These are phyloP conservation scores for Fusarium luffae DNA, from an alignment of 2,329 filamentous ascomycete species.

Conservation along the genomic window DNA sequence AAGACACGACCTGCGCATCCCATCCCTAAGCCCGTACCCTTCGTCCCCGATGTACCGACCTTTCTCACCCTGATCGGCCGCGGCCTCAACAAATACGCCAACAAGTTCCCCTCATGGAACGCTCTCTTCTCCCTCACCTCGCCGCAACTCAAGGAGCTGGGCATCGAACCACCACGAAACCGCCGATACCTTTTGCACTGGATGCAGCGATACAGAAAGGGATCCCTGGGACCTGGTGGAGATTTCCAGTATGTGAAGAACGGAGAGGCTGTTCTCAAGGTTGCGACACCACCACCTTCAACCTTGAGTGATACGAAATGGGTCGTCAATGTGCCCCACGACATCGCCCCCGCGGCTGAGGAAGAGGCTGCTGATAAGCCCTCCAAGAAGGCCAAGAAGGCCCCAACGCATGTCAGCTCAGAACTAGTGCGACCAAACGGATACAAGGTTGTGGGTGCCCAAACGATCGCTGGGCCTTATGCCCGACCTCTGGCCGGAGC, in stretches of 20 bases:
- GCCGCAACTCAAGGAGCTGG: slow-evolving; percentile 80
- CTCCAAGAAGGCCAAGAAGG: background rate
- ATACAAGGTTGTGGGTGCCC: slow-evolving; percentile 75
- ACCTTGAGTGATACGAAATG: slow-evolving; percentile 59
- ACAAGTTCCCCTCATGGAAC: slow-evolving; percentile 92
- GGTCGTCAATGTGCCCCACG: slow-evolving; percentile 66
- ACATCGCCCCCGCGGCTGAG: slow-evolving; percentile 48
- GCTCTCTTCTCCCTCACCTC: slow-evolving; percentile 86
- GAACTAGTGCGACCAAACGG: slow-evolving; percentile 49
- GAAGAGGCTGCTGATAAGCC: slow-evolving; percentile 15
- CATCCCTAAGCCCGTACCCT: slow-evolving; percentile 79
- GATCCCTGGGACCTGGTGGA: slow-evolving; percentile 82
- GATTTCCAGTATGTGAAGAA: slow-evolving; percentile 78
- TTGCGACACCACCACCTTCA: slow-evolving; percentile 55
- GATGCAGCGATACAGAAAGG: slow-evolving; percentile 85
- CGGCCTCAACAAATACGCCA: slow-evolving; percentile 80
- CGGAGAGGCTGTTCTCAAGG: slow-evolving; percentile 63
- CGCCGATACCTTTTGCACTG: slow-evolving; percentile 88
- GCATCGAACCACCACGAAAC: slow-evolving; percentile 85
- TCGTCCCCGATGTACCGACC: slow-evolving; percentile 84
- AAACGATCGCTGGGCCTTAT: slow-evolving; percentile 79
- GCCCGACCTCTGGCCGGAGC: slow-evolving; percentile 75
- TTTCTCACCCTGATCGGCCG: slow-evolving; percentile 94
- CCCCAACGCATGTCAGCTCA: background rate
- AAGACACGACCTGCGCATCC: slow-evolving; percentile 53